Evolutionary conservation across 306 rosid genomes (phyloP).

Genomic region (Sophora flavescens): DNA sequence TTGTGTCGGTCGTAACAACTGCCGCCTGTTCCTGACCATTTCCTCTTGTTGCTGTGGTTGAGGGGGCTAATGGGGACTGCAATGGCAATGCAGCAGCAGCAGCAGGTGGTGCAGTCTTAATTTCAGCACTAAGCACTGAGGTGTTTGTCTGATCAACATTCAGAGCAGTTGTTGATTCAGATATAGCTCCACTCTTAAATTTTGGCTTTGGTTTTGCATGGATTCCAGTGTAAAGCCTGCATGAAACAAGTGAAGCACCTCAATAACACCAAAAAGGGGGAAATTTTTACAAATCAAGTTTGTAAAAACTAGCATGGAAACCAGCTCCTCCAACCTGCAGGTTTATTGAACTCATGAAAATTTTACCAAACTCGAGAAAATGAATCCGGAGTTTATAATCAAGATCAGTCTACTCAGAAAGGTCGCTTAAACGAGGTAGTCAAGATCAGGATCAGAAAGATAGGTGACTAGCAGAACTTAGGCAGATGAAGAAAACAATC

Average conservation of each 20-base stretch:
- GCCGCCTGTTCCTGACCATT: slow-evolving; percentile 63
- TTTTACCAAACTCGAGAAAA: neutral
- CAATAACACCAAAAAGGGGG: neutral
- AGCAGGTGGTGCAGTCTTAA: slow-evolving; percentile 56
- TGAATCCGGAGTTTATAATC: neutral
- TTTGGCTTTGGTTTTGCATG: slow-evolving; percentile 97
- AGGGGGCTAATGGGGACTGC: slow-evolving; percentile 54
- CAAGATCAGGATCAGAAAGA: neutral
- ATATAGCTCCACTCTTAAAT: slow-evolving; percentile 87
- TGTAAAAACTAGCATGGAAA: neutral
- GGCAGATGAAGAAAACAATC: neutral
- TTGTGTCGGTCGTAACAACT: slow-evolving; percentile 44
- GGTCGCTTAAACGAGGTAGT: neutral
- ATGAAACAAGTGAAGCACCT: slow-evolving; percentile 24
- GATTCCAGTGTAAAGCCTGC: slow-evolving; percentile 92
- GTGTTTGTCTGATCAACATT: slow-evolving; percentile 84
- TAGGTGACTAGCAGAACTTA: neutral
- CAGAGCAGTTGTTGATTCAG: slow-evolving; percentile 91
- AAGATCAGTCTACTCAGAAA: neutral
- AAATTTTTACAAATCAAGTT: neutral
- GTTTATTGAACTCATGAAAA: neutral
- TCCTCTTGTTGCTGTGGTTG: slow-evolving; percentile 59
- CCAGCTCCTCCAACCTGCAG: slow-evolving; percentile 3
- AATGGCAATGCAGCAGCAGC: slow-evolving; percentile 56
- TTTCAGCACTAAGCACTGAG: slow-evolving; percentile 65